These are phyloP conservation scores for Kazachstania sp. DNA, from an alignment of 1,139 yeast genomes.

Conservation along the genomic window DNA sequence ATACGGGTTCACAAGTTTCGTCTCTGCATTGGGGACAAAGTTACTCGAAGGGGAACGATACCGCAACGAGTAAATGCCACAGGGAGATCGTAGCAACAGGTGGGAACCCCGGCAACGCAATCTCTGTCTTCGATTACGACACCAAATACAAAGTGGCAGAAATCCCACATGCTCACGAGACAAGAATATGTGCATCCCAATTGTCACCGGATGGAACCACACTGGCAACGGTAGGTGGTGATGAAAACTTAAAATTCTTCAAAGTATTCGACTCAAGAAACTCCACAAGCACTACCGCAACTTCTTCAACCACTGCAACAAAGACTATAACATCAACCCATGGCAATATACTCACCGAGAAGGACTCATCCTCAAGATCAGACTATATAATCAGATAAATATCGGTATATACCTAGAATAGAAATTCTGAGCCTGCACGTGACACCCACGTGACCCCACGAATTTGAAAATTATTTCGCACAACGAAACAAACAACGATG, in stretches of 20 bases:
- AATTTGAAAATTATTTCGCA: too few relatives aligned
- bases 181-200: constrained; percentile 75
- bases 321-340: constrained; percentile 17
- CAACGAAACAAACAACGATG: too few relatives aligned
- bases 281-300: neutral
- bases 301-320: constrained; percentile 14
- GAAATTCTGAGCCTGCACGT: too few relatives aligned
- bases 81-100: constrained; percentile 89
- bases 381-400: neutral
- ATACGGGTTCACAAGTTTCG: constrained; percentile 90
- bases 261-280: constrained; percentile 55
- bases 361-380: constrained; percentile 8
- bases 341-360: constrained; percentile 10
- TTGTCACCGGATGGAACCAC: constrained; percentile 86
- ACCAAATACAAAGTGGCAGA: constrained; percentile 84
- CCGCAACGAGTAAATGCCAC: constrained; percentile 38
- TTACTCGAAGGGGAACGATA: constrained; percentile 29
- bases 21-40: constrained; percentile 84
- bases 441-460: too few relatives aligned
- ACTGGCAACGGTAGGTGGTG: constrained; percentile 91
- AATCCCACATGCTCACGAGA: constrained; percentile 78
- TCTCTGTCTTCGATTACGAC: constrained; percentile 80
- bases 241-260: constrained; percentile 95
- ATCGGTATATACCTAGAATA: neutral
- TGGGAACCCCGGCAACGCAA: constrained; percentile 84